phyloP scores from a whole-genome alignment of 2,329 filamentous ascomycete genomes.

The Apiospora koreana region DNA sequence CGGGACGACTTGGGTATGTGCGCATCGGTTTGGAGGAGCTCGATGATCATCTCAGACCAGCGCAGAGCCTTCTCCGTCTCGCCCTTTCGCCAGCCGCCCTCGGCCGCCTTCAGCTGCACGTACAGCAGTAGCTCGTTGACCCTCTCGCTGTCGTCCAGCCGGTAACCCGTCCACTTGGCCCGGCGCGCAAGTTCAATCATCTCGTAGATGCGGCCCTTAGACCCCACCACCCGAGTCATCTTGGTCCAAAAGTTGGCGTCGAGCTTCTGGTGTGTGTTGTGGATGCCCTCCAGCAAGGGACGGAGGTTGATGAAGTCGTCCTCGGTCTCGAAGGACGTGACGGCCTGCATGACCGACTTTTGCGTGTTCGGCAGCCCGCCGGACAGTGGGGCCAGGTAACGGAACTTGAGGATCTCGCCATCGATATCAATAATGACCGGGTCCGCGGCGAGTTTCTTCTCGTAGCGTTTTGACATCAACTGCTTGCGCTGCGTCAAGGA shows the following conservation, averaged over 20 bases:
- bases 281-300: constrained; percentile 52
- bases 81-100: constrained; percentile 34
- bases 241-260: constrained; percentile 34
- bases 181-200: constrained; percentile 53
- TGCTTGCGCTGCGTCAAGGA: constrained; percentile 52
- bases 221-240: constrained; percentile 43
- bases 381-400: constrained; percentile 42
- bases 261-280: constrained; percentile 43
- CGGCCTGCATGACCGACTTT: constrained; percentile 36
- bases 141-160: constrained; percentile 42
- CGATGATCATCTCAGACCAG: constrained; percentile 49
- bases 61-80: constrained; percentile 44
- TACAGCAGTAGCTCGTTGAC: constrained; percentile 40
- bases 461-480: constrained; percentile 49
- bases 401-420: constrained; percentile 55
- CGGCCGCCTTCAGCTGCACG: constrained; percentile 44
- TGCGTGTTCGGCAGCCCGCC: constrained; percentile 45
- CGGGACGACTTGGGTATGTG: constrained; percentile 32
- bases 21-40: constrained; percentile 47
- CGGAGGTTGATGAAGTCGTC: constrained; percentile 55
- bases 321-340: constrained; percentile 47
- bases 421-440: constrained; percentile 61
- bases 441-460: constrained; percentile 51
- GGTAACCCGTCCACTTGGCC: constrained; percentile 46
- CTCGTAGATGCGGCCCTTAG: constrained; percentile 41